phyloP scores from a whole-genome alignment of 352 stramenopile species.

The Blastocystis sp. region DNA sequence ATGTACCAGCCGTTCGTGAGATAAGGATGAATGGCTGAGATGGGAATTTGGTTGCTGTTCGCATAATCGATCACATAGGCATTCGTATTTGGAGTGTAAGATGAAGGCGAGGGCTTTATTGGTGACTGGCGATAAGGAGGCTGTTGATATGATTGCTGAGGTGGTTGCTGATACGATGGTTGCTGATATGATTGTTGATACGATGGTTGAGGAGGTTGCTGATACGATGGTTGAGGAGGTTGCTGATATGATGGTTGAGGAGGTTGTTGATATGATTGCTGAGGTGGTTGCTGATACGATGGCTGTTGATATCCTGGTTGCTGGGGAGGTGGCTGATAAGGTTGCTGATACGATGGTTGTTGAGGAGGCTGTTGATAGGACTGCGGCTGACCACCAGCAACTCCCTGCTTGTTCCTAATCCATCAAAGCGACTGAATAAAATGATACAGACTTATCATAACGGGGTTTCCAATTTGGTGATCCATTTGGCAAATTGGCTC shows the following conservation, averaged over 20 bases:
- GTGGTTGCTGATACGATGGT: background rate
- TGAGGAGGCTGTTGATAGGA: background rate
- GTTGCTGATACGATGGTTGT: background rate
- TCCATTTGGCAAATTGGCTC: background rate
- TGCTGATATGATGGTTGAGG: background rate
- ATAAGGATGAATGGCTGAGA: slow-evolving; percentile 34
- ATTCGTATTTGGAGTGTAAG: background rate
- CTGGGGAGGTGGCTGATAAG: background rate
- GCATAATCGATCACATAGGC: background rate
- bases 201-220: background rate
- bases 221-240: background rate
- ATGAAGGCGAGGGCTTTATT: background rate
- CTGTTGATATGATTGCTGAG: slow-evolving; percentile 17
- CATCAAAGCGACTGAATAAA: background rate
- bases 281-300: background rate
- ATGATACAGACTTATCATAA: background rate
- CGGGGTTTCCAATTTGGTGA: slow-evolving; percentile 17
- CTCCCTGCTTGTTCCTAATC: background rate
- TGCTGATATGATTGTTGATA: background rate
- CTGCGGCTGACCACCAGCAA: background rate
- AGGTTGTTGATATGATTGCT: background rate
- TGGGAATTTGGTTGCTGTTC: slow-evolving; percentile 13
- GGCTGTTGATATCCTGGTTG: background rate
- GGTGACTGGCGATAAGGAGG: background rate
- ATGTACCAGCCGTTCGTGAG: slow-evolving; percentile 32